A percentile compares a stretch with the other conserved stretches of the same genome.
Conservation (phyloP, 805 yeast genomes). For the Kuraishia hungarica region DNA sequence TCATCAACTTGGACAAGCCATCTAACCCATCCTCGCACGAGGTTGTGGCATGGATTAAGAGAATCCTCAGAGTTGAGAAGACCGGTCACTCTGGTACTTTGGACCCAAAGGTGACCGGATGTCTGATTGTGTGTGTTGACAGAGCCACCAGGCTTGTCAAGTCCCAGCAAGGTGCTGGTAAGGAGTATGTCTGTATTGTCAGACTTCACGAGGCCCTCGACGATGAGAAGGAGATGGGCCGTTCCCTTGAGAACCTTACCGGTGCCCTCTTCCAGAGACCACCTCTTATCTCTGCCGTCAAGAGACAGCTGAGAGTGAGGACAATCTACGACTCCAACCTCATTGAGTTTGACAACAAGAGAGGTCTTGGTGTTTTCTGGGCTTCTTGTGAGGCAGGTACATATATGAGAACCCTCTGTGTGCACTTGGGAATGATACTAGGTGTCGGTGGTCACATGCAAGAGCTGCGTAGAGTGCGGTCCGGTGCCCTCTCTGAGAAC, state of each 20-base stretch:
- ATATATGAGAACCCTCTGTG: conserved; percentile 98
- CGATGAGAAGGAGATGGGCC: conserved; percentile 79
- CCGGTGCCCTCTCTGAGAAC: conserved; percentile 88
- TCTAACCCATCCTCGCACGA: conserved; percentile 98
- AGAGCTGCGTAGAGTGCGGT: conserved; percentile 97
- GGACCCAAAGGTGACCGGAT: conserved; percentile 96
- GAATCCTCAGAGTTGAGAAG: conserved; percentile 91
- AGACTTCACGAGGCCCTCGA: conserved; percentile 90
- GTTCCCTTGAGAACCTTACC: conserved; percentile 86
- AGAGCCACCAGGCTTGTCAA: conserved; percentile 97
- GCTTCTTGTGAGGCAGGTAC: conserved; percentile 99
- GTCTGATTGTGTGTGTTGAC: conserved; percentile 96
- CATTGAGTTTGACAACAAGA: conserved; percentile 93
- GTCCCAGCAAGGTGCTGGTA: conserved; percentile 99
- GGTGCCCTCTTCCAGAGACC: conserved; percentile 99
- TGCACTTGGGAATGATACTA: conserved; percentile 94
- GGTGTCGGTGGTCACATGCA: conserved; percentile 99
- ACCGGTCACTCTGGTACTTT: conserved; percentile 99
- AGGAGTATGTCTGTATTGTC: conserved; percentile 96
- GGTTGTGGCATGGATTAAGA: conserved; percentile 98
- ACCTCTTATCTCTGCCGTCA: conserved; percentile 96
- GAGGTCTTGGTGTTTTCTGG: conserved; percentile 98
- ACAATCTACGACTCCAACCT: conserved; percentile 94
- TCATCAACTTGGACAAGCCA: conserved; percentile 95
- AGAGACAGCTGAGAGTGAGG: conserved; percentile 97